Percentiles rank a stretch among this genome's conserved stretches.
Conservation (phyloP, 2,329 filamentous ascomycete species). For the Thelonectria blattea region DNA sequence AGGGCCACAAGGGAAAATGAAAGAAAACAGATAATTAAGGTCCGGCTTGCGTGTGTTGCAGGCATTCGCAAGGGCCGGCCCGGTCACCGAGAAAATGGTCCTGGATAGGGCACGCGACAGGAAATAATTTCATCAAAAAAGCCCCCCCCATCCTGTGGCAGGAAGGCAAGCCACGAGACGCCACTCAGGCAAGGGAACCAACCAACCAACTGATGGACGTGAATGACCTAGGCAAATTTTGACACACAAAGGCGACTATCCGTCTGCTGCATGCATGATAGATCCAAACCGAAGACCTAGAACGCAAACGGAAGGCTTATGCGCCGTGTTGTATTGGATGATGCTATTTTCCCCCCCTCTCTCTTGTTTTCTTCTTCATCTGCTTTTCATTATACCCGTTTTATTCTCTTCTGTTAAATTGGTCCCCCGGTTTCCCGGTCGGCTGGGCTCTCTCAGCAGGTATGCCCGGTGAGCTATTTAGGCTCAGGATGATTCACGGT, state of each 20-base stretch:
- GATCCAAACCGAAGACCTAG: slow-evolving; percentile 9
- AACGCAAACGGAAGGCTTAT: slow-evolving; percentile 8
- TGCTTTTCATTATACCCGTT: background rate
- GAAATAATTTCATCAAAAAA: background rate
- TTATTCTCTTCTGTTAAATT: background rate
- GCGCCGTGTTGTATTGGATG: background rate
- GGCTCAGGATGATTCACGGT: background rate
- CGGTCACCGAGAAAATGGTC: slow-evolving; percentile 1
- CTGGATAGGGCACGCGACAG: slow-evolving; percentile 7
- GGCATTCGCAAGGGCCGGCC: slow-evolving; percentile 1
- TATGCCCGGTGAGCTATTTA: background rate
- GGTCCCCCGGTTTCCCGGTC: background rate
- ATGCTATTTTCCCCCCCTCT: slow-evolving; percentile 1
- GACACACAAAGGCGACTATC: background rate
- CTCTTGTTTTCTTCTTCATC: slow-evolving; percentile 1
- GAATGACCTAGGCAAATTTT: slow-evolving; percentile 14
- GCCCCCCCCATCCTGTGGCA: background rate
- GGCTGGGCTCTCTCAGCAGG: background rate
- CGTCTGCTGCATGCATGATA: slow-evolving; percentile 3
- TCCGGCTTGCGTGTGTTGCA: background rate
- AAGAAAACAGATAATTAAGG: background rate
- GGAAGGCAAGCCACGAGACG: background rate
- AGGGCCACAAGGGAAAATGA: background rate
- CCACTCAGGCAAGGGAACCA: background rate
- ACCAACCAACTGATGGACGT: background rate